Evolutionary conservation across 2,329 filamentous ascomycete genomes (phyloP).

Genomic region (Colletotrichum viniferum): DNA sequence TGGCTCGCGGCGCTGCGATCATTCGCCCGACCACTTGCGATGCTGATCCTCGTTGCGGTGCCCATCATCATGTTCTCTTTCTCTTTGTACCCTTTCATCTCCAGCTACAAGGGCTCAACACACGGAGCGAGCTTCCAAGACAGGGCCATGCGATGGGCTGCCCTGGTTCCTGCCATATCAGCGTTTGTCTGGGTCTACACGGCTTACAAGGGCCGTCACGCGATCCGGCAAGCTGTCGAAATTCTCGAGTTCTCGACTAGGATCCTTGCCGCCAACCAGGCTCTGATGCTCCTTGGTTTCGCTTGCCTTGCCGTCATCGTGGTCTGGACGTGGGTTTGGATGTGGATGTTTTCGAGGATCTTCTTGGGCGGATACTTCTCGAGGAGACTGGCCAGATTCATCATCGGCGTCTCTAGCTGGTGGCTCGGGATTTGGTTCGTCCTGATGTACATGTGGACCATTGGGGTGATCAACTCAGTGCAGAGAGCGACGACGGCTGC

Average conservation of each 20-base stretch:
- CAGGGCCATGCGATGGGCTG: conserved; percentile 84
- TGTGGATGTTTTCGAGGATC: conserved; percentile 93
- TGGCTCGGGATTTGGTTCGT: conserved; percentile 94
- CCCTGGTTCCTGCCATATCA: conserved; percentile 75
- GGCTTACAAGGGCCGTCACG: conserved; percentile 78
- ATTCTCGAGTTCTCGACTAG: conserved; percentile 92
- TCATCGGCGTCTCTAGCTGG: conserved; percentile 90
- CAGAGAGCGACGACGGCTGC: conserved; percentile 92
- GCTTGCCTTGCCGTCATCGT: conserved; percentile 77
- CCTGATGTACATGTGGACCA: conserved; percentile 93
- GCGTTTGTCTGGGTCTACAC: conserved; percentile 84
- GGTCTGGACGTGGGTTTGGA: conserved; percentile 93
- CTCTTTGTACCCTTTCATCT: conserved; percentile 87
- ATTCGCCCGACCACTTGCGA: conserved; percentile 85
- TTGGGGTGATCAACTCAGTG: conserved; percentile 84
- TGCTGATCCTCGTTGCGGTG: conserved; percentile 80
- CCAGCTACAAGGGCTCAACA: conserved; percentile 81
- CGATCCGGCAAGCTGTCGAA: conserved; percentile 80
- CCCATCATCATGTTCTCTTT: conserved; percentile 88
- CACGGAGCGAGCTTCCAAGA: conserved; percentile 85
- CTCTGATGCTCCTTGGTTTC: conserved; percentile 83
- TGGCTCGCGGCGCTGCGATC: conserved; percentile 90
- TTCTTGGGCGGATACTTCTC: conserved; percentile 91
- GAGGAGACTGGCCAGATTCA: conserved; percentile 65
- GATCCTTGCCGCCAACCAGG: conserved; percentile 84